These are phyloP conservation scores for Moricandia moricandioides DNA, from an alignment of 345 rosid genomes.

Conservation along the genomic window DNA sequence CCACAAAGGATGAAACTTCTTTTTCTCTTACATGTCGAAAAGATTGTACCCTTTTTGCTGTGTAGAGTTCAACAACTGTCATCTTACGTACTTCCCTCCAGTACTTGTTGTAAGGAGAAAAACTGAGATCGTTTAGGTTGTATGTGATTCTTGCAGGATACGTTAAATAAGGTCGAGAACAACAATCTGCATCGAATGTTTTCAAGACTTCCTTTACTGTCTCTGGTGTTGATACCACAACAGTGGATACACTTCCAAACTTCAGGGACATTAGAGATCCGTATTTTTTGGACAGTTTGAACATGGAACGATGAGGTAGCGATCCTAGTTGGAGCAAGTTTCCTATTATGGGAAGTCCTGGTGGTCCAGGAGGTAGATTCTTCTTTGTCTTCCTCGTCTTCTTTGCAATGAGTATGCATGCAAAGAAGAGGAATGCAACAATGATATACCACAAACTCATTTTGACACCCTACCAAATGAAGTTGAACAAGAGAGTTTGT, in stretches of 20 bases:
- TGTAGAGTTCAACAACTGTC: conserved; percentile 39
- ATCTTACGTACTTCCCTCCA: conserved; percentile 42
- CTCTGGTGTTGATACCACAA: conserved; percentile 46
- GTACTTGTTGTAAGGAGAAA: conserved; percentile 32
- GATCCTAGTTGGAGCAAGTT: conserved; percentile 46
- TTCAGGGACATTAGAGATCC: conserved; percentile 47
- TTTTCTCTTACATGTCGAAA: conserved; percentile 36
- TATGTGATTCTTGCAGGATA: conserved; percentile 30
- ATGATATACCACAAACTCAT: conserved; percentile 19
- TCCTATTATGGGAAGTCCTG: conserved; percentile 41
- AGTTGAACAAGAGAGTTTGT: neutral
- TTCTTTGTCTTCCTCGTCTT: neutral
- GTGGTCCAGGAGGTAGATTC: conserved; percentile 41
- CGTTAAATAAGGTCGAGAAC: conserved; percentile 37
- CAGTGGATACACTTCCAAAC: conserved; percentile 40
- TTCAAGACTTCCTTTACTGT: conserved; percentile 39
- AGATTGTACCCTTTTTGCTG: conserved; percentile 40
- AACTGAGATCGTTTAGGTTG: conserved; percentile 28
- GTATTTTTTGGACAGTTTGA: conserved; percentile 37
- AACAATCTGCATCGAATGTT: conserved; percentile 36
- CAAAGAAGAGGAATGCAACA: conserved; percentile 1
- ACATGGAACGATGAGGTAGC: conserved; percentile 35
- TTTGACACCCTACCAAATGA: neutral
- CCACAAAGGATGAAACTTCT: conserved; percentile 27
- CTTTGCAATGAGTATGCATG: conserved; percentile 14